Evolutionary conservation across 495 filamentous ascomycete genomes (phyloP).

Genomic region (Xylaria palmicola): DNA sequence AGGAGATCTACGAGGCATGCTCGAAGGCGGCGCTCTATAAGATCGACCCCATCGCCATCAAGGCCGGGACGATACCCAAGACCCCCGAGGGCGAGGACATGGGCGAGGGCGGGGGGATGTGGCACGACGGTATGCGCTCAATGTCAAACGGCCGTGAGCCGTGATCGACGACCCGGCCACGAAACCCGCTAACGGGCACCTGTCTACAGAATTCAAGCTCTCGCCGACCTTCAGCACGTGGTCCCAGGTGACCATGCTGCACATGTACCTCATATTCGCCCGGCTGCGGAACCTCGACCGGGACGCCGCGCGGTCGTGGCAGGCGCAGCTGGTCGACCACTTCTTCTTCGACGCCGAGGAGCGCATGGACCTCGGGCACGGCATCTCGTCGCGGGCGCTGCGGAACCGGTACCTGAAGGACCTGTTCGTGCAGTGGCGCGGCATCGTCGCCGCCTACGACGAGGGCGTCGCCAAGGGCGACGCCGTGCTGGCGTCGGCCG

Average conservation of each 20-base stretch:
- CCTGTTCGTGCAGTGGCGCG: conserved; percentile 88
- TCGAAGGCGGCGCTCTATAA: conserved; percentile 71
- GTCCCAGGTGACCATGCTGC: conserved; percentile 92
- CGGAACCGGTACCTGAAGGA: conserved; percentile 90
- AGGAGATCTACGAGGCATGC: conserved; percentile 76
- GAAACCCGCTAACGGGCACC: conserved; percentile 17
- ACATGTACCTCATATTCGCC: conserved; percentile 92
- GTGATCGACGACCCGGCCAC: neutral
- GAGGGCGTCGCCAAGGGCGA: conserved; percentile 82
- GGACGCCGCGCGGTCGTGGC: conserved; percentile 37
- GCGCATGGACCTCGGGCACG: conserved; percentile 72
- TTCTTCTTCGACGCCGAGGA: conserved; percentile 91
- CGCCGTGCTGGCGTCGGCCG: conserved; percentile 77
- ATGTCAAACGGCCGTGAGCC: neutral
- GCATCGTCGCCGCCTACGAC: conserved; percentile 78
- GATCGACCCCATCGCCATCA: conserved; percentile 57
- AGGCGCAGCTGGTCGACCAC: conserved; percentile 68
- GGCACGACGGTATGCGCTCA: conserved; percentile 69
- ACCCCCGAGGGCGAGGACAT: conserved; percentile 74
- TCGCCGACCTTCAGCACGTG: conserved; percentile 86
- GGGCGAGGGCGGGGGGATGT: conserved; percentile 71
- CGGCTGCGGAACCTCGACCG: conserved; percentile 75
- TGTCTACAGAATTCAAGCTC: conserved; percentile 54
- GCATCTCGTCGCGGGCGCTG: conserved; percentile 59
- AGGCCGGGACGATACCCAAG: conserved; percentile 57